A percentile compares a stretch with the other conserved stretches of the same genome.
These are phyloP conservation scores for Yarrowia sp. DNA, from an alignment of 805 yeast genomes.

Conservation along the genomic window DNA sequence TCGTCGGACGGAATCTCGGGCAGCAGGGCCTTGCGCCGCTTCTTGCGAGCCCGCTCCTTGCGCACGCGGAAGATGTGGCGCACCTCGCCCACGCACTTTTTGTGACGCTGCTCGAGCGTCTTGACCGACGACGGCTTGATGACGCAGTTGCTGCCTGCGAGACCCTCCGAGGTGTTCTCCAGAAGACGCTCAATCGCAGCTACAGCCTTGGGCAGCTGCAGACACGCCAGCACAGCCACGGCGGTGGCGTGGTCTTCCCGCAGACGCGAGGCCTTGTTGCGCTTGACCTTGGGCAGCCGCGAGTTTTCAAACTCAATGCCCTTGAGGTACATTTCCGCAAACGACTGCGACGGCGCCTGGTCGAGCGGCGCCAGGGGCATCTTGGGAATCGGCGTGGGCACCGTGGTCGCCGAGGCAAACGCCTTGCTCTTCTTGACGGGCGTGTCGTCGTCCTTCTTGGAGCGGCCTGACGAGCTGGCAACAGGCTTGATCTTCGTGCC, in stretches of 20 bases:
- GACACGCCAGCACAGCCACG: slow-evolving; percentile 3
- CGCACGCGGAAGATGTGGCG: neutral
- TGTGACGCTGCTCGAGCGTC: neutral
- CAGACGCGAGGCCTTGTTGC: slow-evolving; percentile 2
- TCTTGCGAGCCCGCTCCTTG: slow-evolving; percentile 2
- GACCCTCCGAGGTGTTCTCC: neutral
- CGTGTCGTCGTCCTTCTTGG: slow-evolving; percentile 19
- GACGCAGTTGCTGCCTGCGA: neutral
- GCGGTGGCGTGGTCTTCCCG: slow-evolving; percentile 6
- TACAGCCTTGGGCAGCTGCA: slow-evolving; percentile 1
- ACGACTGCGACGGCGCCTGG: neutral
- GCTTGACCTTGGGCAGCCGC: neutral
- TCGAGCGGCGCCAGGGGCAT: neutral
- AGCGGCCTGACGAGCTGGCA: neutral
- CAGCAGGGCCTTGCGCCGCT: neutral
- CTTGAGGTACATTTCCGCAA: slow-evolving; percentile 15
- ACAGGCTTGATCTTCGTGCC: slow-evolving; percentile 20
- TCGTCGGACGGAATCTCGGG: neutral
- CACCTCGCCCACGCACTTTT: slow-evolving; percentile 12
- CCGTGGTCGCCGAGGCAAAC: neutral
- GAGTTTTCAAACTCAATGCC: slow-evolving; percentile 24
- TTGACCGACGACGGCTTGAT: neutral
- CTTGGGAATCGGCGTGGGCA: neutral
- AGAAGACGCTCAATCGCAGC: neutral
- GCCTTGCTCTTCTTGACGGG: slow-evolving; percentile 13